Evolutionary conservation across 169 alveolate species (phyloP).

Genomic region (Fabrea salina): DNA sequence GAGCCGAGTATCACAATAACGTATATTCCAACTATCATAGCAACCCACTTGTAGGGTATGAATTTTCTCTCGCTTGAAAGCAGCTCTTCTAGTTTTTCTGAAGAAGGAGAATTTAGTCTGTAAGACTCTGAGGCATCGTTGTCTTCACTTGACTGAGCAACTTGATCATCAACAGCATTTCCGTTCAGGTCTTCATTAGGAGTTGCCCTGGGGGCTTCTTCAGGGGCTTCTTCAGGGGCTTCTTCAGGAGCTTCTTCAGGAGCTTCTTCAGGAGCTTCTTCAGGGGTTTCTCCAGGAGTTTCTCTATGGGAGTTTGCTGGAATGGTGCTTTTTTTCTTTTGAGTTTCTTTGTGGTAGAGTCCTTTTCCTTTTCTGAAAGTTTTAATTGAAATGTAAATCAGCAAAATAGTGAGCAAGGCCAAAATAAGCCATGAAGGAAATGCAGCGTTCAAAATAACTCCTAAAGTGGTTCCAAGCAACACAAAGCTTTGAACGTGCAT

Average conservation of each 20-base stretch:
- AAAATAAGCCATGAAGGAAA: conserved; percentile 22
- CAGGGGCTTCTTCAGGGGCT: neutral
- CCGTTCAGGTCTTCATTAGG: no score
- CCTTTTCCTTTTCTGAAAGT: neutral
- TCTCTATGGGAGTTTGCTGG: no score
- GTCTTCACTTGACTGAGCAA: neutral
- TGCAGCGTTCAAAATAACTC: neutral
- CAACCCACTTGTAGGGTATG: neutral
- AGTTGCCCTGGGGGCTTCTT: no score
- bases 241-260: neutral
- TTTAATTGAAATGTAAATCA: neutral
- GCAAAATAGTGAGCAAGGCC: conserved; percentile 18
- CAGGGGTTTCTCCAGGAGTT: no score
- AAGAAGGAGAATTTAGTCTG: neutral
- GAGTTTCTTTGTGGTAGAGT: no score
- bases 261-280: no score
- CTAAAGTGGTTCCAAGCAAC: conserved; percentile 8
- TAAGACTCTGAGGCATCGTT: neutral
- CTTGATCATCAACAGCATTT: neutral
- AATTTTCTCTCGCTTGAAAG: conserved; percentile 28
- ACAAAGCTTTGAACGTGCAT: conserved; percentile 1
- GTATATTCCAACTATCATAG: neutral
- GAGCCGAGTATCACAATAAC: conserved; percentile 27
- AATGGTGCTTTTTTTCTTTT: no score
- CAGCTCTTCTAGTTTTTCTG: conserved; percentile 2